Base-by-base conservation (phyloP, 306 rosid species). In the Lathyrus oleraceus region DNA sequence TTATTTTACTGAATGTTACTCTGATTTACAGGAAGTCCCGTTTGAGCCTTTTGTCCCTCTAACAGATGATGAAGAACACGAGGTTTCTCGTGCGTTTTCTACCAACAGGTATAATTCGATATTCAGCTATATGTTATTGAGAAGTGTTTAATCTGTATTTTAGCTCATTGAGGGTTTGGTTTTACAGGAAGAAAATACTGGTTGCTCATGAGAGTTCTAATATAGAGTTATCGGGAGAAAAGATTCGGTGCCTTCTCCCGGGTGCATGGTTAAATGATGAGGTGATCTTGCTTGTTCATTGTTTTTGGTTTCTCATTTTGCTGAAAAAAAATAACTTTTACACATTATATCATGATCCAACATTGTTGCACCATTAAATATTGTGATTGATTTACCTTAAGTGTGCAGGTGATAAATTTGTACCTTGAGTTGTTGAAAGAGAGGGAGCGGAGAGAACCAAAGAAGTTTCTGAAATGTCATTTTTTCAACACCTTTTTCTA, bases 341-440 rank as follows among this genome's bases (percentile, higher is more conserved):
- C 62, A 32, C 28, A 25, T 51, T 75, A 23, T 70, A 36, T 40
- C 73, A 40, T 61, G 73, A 43, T 59, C 54, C 68, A 19, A 59
- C 16, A 36, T 44, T 20, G 27, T 74, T 75, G 36, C n/a, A 48
- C 44, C 25, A 21, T 68, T 21, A 65, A 73, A 64, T 71, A 54
- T 59, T 36, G n/a, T 73, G 67, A 71, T 78, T 12, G 71, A 27
- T 58, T 60, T 42, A 61, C 72, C 36, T 30, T 49, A 57, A 63
- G 43, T 79, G 67, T 81, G 78, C 85, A 95, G 99, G 97, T 95
- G 70, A 89, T 95, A 67, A 95, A 95, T 52, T 72, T 95, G 76
- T 95, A 95, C 78, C 84, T 91, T 45, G 99, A 89, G 82, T 86
- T 95, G 91, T 83, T 95, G 75, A 95, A 91, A 85, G 99, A 95